phyloP scores from a whole-genome alignment of 2,329 filamentous ascomycete genomes.

The Grosmannia huntii region DNA sequence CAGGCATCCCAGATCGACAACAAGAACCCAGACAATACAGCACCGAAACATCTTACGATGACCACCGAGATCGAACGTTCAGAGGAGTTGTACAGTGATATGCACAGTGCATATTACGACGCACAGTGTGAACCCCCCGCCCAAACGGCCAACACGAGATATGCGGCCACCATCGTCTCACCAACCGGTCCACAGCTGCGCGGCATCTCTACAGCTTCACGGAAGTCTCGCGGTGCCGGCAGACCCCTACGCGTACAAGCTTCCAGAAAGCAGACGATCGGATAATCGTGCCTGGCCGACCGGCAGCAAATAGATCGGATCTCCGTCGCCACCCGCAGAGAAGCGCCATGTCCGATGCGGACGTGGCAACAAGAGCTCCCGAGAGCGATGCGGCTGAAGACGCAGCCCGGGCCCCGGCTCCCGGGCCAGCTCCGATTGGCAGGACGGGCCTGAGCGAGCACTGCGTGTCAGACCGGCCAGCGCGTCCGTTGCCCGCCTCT shows the following conservation, averaged over 20 bases:
- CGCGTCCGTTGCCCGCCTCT: neutral
- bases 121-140: neutral
- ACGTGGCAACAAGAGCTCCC: constrained; percentile 1
- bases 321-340: neutral
- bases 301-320: neutral
- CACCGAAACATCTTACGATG: too few relatives aligned
- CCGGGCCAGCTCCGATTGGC: neutral
- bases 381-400: constrained; percentile 16
- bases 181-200: neutral
- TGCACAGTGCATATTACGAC: neutral
- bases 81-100: neutral
- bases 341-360: constrained; percentile 47
- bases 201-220: neutral
- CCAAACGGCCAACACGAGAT: neutral
- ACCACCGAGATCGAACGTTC: too few relatives aligned
- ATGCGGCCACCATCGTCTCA: neutral
- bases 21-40: too few relatives aligned
- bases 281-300: neutral
- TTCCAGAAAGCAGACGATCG: neutral
- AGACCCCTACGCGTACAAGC: neutral
- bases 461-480: constrained; percentile 1
- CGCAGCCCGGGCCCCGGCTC: constrained; percentile 1
- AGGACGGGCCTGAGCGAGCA: neutral
- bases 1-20: too few relatives aligned
- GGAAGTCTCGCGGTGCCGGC: neutral